Evolutionary conservation across 768 basidiomycete genomes (phyloP), one percentile per base, ranked within the genome.

Genomic region (Gelatoporia subvermispora): DNA sequence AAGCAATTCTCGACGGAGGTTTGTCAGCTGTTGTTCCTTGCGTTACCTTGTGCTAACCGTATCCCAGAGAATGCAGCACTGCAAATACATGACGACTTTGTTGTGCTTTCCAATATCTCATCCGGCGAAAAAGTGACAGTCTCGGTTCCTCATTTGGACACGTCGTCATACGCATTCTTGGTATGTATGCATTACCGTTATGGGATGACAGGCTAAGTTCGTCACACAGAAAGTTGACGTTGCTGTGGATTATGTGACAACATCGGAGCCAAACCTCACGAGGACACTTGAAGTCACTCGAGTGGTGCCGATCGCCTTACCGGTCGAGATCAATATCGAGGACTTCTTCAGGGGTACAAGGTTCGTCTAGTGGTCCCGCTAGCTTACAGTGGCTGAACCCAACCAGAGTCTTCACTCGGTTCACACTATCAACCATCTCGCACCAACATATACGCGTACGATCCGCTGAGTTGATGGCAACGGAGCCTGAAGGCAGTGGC

Each of bases 251-350:
- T 98, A 96, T 64, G 70, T 65, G 5, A 88, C 88, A 0, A 60
- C 58, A 5, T 54, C 68, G 1, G 78, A 85, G 50, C 75, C 82
- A 1, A 66, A 66, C 3, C 54, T 84, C 4, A 65, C 65, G 15
- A 77, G 92, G 34, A 76, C 65, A 4, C 64, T 90, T 22, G 72
- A 69, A 35, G 71, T 79, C 24, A 73, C 77, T 11, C 75, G 78
- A 49, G 65, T 74, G 2, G 71, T 94, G 3, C 72, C 77, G 13
- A 82, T 85, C 7, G 76, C 85, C 0, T 72, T 97, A 3, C 94
- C 95, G 0, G 73, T 99, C 38, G 81, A 87, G 2, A 88, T 97
- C 49, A 96, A 94, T 49, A 95, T 98, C 0, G 89, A 97, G 66
- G 96, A 99, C 63, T 94, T 92, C 66, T 97, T 98, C 73, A 82